Evolutionary conservation across 108 stramenopile genomes (phyloP).

Genomic region (Nitzschia sp.): DNA sequence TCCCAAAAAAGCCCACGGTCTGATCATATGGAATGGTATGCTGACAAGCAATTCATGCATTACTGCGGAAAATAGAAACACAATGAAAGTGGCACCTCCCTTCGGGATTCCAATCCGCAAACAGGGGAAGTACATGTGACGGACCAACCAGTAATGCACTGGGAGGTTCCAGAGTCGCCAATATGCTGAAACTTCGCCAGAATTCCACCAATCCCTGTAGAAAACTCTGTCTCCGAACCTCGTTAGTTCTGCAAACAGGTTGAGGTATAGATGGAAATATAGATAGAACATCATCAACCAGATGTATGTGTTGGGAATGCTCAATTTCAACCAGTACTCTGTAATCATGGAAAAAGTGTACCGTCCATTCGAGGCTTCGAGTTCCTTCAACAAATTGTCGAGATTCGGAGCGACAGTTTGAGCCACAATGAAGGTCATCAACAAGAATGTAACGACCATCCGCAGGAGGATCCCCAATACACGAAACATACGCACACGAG

Average conservation of each 20-base stretch:
- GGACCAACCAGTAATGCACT: constrained; percentile 92
- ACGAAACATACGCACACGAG: constrained; percentile 46
- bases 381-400: constrained; percentile 51
- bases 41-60: constrained; percentile 90
- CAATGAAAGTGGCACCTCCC: constrained; percentile 64
- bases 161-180: constrained; percentile 95
- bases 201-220: constrained; percentile 92
- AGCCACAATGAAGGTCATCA: constrained; percentile 64
- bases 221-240: constrained; percentile 91
- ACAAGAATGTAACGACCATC: constrained; percentile 44
- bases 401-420: constrained; percentile 69
- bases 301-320: constrained; percentile 82
- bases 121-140: constrained; percentile 90
- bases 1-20: constrained; percentile 79
- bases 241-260: constrained; percentile 86
- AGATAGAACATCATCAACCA: constrained; percentile 91
- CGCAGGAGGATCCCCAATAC: constrained; percentile 51
- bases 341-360: constrained; percentile 53
- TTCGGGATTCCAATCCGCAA: constrained; percentile 72
- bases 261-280: constrained; percentile 90
- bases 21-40: constrained; percentile 85
- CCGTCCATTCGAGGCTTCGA: constrained; percentile 53
- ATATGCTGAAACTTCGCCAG: constrained; percentile 79
- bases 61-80: constrained; percentile 89
- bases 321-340: constrained; percentile 74